Evolutionary conservation across 139 green algal species (phyloP), one percentile per base, ranked within the genome.

Genomic region (Medakamo hakoo): DNA sequence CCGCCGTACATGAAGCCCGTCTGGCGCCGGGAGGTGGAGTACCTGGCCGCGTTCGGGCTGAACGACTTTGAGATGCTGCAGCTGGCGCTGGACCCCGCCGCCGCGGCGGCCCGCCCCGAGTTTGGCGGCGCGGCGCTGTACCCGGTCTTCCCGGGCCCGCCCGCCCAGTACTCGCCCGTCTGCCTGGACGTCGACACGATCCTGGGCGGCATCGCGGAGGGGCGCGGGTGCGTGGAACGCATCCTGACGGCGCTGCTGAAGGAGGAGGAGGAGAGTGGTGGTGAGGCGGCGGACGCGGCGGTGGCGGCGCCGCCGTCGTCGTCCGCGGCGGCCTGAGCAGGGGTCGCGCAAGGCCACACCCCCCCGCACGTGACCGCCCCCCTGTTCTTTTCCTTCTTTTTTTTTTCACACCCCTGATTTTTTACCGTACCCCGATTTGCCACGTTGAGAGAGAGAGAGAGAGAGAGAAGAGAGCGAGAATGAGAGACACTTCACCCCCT

Each of bases 1-100:
- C 78, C 78, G 0, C 68, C 71, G 5, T 85, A 85, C 71, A 85
- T 85, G 78, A 58, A 59, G 21, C 58, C 67, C 3, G 78, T 71
- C 2, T 84, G 78, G 78, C 63, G 65, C 57, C 61, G 60, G 4
- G 61, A 72, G 62, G 30, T 71, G 27, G 65, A 76, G 29, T 30
- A 59, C 59, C 30, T 77, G 24, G 18, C n/a, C 3, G 32, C 29
- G 27, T 70, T 73, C 40, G 73, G 70, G 4, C 27, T 77, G n/a
- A 69, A 23, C 27, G 30, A 73, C 21, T 76, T 83, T 66, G 72
- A 84, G 27, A 72, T 77, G 73, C 67, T 84, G 70, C 26, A 78
- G 25, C 30, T 49, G 18, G 64, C 60, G 1, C 58, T 76, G 9
- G 67, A 78, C 3, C 48, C 66, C 9, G 70, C 58, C 24, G 62